Base-by-base conservation (phyloP, 306 rosid genomes). In the Vigna hirtella region DNA sequence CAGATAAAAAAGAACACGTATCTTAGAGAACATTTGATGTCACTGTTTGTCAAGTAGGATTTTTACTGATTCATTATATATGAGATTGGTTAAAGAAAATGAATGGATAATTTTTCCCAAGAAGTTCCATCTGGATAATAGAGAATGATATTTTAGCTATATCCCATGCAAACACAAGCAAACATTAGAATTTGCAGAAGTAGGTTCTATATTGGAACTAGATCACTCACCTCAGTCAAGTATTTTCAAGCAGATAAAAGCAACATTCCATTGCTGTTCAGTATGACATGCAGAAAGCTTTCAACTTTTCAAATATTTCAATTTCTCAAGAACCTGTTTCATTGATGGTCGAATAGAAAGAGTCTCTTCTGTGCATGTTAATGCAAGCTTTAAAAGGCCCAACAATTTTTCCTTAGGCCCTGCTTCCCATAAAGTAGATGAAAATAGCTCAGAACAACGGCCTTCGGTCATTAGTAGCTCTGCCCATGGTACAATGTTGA, bases 401-500 rank as follows among this genome's bases (percentile, higher is more conserved):
- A 85, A 7, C 68, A 85, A 40, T 69, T 85, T 82, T 36, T 82
- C 88, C 80, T 72, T 74, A 0, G 90, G 90, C 34, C 88, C 88
- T 26, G 79, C 26, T 79, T 87, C 88, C 90, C 90, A 85, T 81
- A 87, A 70, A 62, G 81, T 64, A 49, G 85, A 80, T 13, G 82
- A 73, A 74, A 87, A 85, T 38, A 87, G 68, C 79, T 85, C 88
- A 17, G 87, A 73, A 70, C 79, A 82, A 73, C 87, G 90, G 22
- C 69, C 82, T 80, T 87, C 85, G 0, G 18, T 73, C 81, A 85
- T 77, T 20, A 87, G 74, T 79, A 87, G 71, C 80, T 85, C 85
- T 0, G 96, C 93, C 96, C 93, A 91, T 0, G 93, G 81, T 16
- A 91, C 96, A 20, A 91, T 89, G 53, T 89, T 91, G 83, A 91